These are phyloP conservation scores for Verticillium klebahnii DNA, from an alignment of 2,329 filamentous ascomycete genomes.

Conservation along the genomic window DNA sequence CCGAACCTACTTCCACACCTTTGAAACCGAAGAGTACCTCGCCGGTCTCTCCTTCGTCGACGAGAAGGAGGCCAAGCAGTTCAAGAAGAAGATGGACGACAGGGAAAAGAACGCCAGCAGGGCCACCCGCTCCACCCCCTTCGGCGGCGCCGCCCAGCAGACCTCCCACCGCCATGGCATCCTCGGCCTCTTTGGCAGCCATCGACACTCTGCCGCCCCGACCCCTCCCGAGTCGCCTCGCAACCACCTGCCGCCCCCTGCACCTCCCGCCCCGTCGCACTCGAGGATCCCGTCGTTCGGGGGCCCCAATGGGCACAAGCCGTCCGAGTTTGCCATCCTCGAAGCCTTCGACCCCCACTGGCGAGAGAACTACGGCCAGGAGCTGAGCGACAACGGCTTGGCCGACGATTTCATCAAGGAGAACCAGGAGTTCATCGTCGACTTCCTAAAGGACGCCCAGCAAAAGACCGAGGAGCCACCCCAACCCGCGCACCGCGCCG, in stretches of 20 bases:
- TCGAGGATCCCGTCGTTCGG: slow-evolving; percentile 35
- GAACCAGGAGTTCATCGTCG: slow-evolving; percentile 64
- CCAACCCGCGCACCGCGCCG: slow-evolving; percentile 9
- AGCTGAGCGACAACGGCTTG: slow-evolving; percentile 57
- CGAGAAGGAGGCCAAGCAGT: slow-evolving; percentile 95
- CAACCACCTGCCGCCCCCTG: slow-evolving; percentile 27
- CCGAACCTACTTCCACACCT: slow-evolving; percentile 94
- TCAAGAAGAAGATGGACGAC: slow-evolving; percentile 96
- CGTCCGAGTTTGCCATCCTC: slow-evolving; percentile 56
- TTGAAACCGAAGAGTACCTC: slow-evolving; percentile 89
- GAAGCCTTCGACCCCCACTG: slow-evolving; percentile 62
- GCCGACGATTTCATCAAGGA: slow-evolving; percentile 64
- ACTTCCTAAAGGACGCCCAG: slow-evolving; percentile 57
- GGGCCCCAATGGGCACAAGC: slow-evolving; percentile 37
- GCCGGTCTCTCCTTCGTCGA: slow-evolving; percentile 90
- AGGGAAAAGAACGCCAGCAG: slow-evolving; percentile 94
- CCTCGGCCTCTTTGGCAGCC: slow-evolving; percentile 58
- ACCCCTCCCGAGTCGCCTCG: slow-evolving; percentile 55
- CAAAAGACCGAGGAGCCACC: slow-evolving; percentile 25
- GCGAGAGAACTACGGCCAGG: slow-evolving; percentile 62
- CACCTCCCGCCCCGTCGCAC: slow-evolving; percentile 23
- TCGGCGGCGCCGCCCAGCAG: slow-evolving; percentile 45
- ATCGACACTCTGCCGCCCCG: slow-evolving; percentile 54
- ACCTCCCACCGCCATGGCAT: slow-evolving; percentile 41
- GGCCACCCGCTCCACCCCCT: slow-evolving; percentile 74